Evolutionary conservation across 1,284 basidiomycete species (phyloP), one percentile per base, ranked within the genome.

Genomic region (Pascua guehoae): DNA sequence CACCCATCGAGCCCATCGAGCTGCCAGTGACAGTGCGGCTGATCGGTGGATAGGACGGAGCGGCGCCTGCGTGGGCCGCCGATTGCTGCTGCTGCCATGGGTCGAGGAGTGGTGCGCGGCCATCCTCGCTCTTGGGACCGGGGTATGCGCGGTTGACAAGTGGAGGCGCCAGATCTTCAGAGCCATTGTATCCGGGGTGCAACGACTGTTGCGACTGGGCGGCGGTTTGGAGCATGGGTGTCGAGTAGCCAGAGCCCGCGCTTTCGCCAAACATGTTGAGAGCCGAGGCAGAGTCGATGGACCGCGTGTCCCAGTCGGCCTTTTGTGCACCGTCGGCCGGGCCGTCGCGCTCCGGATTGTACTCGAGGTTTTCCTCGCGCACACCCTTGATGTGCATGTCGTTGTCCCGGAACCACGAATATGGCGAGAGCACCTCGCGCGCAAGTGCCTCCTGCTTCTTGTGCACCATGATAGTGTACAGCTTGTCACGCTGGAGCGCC

Each of bases 401-500:
- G 58, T 71, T 70, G 37, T 60, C 66, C 24, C 66, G 63, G 59
- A 78, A 76, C 75, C 75, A 77, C 2, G 76, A 72, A 56, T 77
- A 78, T 17, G 62, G 68, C 42, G 68, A 67, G 15, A 78, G 60
- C 1, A 78, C 66, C 15, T 76, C 66, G 42, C 73, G 60, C 0
- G 76, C 73, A 11, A 75, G 61, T 2, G 49, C 45, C 54, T 78
- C 76, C 56, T 78, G 76, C 43, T 60, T 63, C 64, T 77, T 76
- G 68, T 79, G 77, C 9, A 79, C 76, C 75, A 77, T 76, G 54
- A 79, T 63, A 4, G 73, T 72, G 61, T 67, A 78, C 36, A 79
- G 55, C 62, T 74, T 71, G 65, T 76, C 69, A 16, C 63, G 69
- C 51, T 75, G 74, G 12, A 82, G 66, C 11, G 80, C 75, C 1